phyloP scores from a whole-genome alignment of 331 rosid species.

The Rhamnella rubrinervis region DNA sequence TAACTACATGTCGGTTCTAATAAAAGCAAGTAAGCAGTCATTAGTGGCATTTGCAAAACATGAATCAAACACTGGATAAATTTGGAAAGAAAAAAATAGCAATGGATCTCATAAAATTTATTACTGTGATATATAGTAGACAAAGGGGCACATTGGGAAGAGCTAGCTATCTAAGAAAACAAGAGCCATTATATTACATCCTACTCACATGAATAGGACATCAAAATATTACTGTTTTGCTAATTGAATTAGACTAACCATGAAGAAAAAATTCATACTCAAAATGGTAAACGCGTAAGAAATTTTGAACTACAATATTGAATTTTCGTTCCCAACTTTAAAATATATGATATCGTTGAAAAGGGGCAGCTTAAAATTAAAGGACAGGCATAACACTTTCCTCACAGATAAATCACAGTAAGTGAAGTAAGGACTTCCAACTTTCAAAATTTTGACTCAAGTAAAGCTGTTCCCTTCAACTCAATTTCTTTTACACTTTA shows the following conservation, averaged over 20 bases:
- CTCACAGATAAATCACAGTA: neutral
- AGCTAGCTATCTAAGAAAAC: neutral
- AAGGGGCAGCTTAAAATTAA: neutral
- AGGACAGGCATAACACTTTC: neutral
- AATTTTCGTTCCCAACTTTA: neutral
- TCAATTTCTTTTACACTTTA: neutral
- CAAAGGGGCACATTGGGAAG: no score
- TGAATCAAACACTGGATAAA: neutral
- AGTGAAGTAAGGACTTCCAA: neutral
- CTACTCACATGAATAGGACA: no score
- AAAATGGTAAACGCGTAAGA: slow-evolving; percentile 1
- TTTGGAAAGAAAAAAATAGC: neutral
- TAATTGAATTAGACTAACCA: neutral
- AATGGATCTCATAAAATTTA: neutral
- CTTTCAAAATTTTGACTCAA: neutral
- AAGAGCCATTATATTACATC: neutral
- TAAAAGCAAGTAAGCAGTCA: neutral
- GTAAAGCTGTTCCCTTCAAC: neutral
- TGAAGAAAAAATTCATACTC: neutral
- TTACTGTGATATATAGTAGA: no score
- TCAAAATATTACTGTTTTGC: no score
- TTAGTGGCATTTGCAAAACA: neutral
- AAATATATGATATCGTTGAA: neutral
- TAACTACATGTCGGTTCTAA: slow-evolving; percentile 56
- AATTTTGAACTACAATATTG: neutral